These are phyloP conservation scores for Fomitopsis pinicola DNA, from an alignment of 1,284 basidiomycete species.

Conservation along the genomic window DNA sequence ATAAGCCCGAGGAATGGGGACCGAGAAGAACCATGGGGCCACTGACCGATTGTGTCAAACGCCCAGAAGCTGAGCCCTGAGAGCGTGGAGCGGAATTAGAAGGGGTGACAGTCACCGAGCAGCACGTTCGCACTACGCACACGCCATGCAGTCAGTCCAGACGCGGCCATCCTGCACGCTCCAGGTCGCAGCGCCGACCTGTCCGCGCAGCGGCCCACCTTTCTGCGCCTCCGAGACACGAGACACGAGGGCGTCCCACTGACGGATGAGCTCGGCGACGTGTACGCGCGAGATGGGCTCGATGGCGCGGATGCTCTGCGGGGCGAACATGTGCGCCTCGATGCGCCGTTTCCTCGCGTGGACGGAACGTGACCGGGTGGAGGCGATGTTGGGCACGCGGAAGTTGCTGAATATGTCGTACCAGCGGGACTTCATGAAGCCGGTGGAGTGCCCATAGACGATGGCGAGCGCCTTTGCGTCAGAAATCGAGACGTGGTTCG, in stretches of 20 bases:
- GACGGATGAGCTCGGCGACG: slow-evolving; percentile 51
- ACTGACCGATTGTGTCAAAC: slow-evolving; percentile 33
- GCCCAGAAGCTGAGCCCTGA: slow-evolving; percentile 42
- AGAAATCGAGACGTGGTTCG: slow-evolving; percentile 81
- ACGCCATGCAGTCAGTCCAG: slow-evolving; percentile 68
- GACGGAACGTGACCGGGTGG: slow-evolving; percentile 57
- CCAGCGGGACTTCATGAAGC: slow-evolving; percentile 67
- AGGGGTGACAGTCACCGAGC: neutral
- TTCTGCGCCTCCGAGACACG: neutral
- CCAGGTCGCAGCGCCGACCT: slow-evolving; percentile 59
- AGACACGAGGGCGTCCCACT: slow-evolving; percentile 71
- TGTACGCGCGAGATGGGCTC: slow-evolving; percentile 70
- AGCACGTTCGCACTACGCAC: slow-evolving; percentile 22
- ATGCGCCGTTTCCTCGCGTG: slow-evolving; percentile 86
- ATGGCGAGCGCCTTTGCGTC: slow-evolving; percentile 69
- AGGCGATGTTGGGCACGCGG: slow-evolving; percentile 44
- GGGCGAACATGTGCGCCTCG: slow-evolving; percentile 79
- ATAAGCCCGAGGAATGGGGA: neutral
- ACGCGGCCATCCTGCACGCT: slow-evolving; percentile 48
- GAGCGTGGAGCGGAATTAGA: slow-evolving; percentile 19
- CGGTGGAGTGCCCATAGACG: slow-evolving; percentile 74
- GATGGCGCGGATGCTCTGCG: slow-evolving; percentile 72
- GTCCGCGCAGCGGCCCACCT: slow-evolving; percentile 36
- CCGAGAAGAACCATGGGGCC: neutral
- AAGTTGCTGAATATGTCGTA: slow-evolving; percentile 66